These are phyloP conservation scores for Leishmania guyanensis DNA, from an alignment of 208 protist genomes.

Conservation along the genomic window DNA sequence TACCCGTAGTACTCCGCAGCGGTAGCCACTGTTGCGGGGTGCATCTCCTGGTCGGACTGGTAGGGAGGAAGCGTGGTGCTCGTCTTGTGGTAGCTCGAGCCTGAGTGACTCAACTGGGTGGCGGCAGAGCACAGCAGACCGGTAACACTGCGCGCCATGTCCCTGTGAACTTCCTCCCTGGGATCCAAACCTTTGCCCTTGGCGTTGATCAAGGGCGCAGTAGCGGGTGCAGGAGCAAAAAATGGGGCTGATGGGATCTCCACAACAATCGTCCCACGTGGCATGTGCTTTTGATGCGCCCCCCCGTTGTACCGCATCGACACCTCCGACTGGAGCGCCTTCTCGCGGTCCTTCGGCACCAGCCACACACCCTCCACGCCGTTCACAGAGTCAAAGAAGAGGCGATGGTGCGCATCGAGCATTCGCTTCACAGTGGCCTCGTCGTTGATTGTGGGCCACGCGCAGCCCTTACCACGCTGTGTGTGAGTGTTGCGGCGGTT, in stretches of 20 bases:
- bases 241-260: conserved; percentile 35
- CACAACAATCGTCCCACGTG: conserved; percentile 65
- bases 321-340: conserved; percentile 37
- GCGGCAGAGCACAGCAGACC: neutral
- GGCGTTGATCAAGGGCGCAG: neutral
- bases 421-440: conserved; percentile 39
- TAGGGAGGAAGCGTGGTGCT: conserved; percentile 3
- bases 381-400: conserved; percentile 62
- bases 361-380: conserved; percentile 75
- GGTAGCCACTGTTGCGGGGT: neutral
- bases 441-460: conserved; percentile 60
- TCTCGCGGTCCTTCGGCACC: conserved; percentile 26
- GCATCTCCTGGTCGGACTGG: neutral
- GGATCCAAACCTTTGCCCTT: neutral
- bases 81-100: neutral
- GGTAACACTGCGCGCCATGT: neutral
- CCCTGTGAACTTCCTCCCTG: neutral
- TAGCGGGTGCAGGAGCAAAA: neutral
- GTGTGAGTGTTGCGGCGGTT: conserved; percentile 69
- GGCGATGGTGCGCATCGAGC: conserved; percentile 59
- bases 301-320: conserved; percentile 17
- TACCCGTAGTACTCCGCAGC: neutral
- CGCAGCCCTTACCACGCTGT: conserved; percentile 72
- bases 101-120: conserved; percentile 1
- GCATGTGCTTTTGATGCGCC: conserved; percentile 61